Evolutionary conservation across 164 flowering plant species (phyloP).

Genomic region (Platanus orientalis): DNA sequence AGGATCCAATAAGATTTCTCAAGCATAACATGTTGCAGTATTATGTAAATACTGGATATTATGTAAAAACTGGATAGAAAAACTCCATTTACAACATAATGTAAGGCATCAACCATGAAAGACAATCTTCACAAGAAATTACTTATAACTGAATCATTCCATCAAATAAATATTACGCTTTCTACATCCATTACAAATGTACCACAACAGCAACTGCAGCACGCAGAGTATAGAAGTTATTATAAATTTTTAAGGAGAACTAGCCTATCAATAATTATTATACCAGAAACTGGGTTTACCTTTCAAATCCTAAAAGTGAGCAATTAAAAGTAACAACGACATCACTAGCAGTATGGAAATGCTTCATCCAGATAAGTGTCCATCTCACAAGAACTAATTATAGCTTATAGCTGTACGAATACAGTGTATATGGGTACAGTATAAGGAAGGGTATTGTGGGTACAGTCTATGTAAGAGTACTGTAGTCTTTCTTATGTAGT

Average conservation of each 20-base stretch:
- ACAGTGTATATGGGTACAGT: no score
- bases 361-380: no score
- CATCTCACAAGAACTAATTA: no score
- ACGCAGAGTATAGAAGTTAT: background rate
- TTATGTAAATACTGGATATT: background rate
- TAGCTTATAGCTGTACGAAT: no score
- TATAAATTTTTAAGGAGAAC: background rate
- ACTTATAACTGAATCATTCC: background rate
- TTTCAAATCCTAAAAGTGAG: background rate
- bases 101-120: background rate
- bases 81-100: background rate
- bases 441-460: no score
- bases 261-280: background rate
- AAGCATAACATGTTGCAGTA: background rate
- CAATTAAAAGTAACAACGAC: background rate
- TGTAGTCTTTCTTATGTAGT: no score
- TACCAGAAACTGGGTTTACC: background rate
- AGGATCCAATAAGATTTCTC: conserved; percentile 25
- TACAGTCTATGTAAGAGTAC: no score
- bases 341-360: no score
- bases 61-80: background rate
- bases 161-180: background rate
- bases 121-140: background rate
- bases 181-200: background rate
- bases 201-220: background rate